Percentiles rank a stretch among this genome's conserved stretches.
phyloP scores from a whole-genome alignment of 176 grass and related monocot genomes.

The Oropetium thomaeum region DNA sequence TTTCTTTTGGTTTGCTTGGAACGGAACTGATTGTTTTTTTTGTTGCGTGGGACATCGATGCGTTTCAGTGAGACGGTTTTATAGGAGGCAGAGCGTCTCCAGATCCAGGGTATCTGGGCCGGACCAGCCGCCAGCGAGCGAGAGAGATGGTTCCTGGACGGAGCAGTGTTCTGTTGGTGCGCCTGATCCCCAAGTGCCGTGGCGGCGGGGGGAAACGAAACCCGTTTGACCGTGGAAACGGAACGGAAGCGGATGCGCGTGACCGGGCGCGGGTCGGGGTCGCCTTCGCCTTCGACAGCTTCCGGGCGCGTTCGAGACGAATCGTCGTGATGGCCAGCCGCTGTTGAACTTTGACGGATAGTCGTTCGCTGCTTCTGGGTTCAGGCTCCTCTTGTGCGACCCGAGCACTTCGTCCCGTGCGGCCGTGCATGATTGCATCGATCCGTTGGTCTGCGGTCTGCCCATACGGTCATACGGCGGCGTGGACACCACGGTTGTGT shows the following conservation, averaged over 20 bases:
- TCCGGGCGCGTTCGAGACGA: constrained; percentile 1
- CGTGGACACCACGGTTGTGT: constrained; percentile 6
- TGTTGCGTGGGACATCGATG: neutral
- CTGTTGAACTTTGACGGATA: neutral
- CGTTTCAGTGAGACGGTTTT: neutral
- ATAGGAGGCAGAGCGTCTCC: neutral
- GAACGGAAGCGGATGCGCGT: neutral
- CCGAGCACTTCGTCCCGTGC: neutral
- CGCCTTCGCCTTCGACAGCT: neutral
- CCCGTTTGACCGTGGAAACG: neutral
- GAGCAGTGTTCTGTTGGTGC: neutral
- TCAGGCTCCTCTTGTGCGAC: neutral
- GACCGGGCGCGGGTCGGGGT: neutral
- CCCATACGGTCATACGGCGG: too few species aligned
- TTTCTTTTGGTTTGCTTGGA: neutral
- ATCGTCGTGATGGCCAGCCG: neutral
- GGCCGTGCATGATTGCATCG: neutral
- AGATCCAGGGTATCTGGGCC: too few species aligned
- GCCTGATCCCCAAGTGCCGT: constrained; percentile 18
- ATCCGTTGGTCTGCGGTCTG: neutral
- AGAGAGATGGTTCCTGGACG: constrained; percentile 26
- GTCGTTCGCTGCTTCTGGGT: neutral
- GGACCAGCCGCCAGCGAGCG: neutral
- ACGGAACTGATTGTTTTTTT: neutral
- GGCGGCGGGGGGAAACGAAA: neutral